Conservation (phyloP, 1,139 yeast species). For the Saccharomyces hybrid region DNA sequence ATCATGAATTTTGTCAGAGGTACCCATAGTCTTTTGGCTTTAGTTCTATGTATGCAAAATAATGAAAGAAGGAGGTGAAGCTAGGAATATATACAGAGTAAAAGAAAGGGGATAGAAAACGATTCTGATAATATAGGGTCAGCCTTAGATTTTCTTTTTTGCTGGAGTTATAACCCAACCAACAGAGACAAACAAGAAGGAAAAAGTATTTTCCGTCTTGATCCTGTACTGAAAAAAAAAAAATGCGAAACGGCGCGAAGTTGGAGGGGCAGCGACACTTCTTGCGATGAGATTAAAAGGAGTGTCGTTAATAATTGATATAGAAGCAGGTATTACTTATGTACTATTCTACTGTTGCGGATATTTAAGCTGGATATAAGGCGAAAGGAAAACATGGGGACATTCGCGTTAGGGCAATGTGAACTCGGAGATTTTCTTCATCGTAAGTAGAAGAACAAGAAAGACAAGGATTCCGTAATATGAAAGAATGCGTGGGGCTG, state of each 20-base stretch:
- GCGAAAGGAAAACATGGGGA: too few relatives aligned
- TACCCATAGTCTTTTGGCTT: neutral
- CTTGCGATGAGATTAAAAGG: neutral
- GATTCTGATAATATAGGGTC: neutral
- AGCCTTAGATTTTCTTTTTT: neutral
- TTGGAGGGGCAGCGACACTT: neutral
- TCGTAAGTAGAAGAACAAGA: neutral
- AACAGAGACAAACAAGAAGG: neutral
- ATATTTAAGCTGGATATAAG: neutral
- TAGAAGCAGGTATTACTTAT: neutral
- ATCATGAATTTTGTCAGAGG: neutral
- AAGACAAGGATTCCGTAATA: neutral
- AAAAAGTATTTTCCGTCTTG: neutral
- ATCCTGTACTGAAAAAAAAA: neutral
- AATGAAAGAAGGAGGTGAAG: neutral
- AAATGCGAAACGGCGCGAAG: neutral
- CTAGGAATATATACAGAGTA: neutral
- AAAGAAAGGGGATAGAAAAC: neutral
- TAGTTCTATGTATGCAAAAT: neutral
- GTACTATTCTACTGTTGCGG: neutral
- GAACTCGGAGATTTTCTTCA: neutral
- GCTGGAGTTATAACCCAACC: neutral
- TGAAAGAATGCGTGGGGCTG: neutral
- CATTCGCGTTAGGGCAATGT: too few relatives aligned
- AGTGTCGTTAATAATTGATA: neutral